These are phyloP conservation scores for Tetracladium setigerum DNA, from an alignment of 495 filamentous ascomycete species.

Conservation along the genomic window DNA sequence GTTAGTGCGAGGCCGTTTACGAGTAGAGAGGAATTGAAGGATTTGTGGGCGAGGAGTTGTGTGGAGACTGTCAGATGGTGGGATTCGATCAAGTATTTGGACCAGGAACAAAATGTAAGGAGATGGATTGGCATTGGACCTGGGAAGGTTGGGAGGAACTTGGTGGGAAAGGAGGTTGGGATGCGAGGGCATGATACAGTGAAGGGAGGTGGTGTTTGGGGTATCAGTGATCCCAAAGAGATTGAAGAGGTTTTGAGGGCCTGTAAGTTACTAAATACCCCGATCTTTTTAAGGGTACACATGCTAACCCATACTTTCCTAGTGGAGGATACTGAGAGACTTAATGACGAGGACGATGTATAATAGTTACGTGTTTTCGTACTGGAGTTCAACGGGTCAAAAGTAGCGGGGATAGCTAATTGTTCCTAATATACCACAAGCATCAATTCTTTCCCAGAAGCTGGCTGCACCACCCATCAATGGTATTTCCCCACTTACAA, in stretches of 20 bases:
- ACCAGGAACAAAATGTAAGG: conserved; percentile 74
- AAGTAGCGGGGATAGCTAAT: too few relatives aligned
- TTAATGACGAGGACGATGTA: too few relatives aligned
- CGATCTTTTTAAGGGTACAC: too few relatives aligned
- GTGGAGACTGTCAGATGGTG: conserved; percentile 92
- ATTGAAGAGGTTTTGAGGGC: conserved; percentile 66
- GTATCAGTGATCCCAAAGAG: conserved; percentile 76
- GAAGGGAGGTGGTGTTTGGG: conserved; percentile 89
- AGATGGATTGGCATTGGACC: conserved; percentile 93
- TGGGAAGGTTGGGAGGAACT: conserved; percentile 86
- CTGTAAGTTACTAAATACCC: not conserved
- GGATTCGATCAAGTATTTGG: conserved; percentile 83
- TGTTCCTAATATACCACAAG: too few relatives aligned
- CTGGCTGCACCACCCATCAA: too few relatives aligned
- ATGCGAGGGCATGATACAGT: conserved; percentile 68
- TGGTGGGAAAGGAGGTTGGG: conserved; percentile 93
- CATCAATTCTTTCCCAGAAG: too few relatives aligned
- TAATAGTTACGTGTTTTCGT: too few relatives aligned
- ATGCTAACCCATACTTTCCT: too few relatives aligned
- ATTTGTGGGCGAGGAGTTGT: conserved; percentile 66
- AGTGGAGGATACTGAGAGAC: too few relatives aligned
- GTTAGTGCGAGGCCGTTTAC: conserved; percentile 72
- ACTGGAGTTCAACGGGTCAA: too few relatives aligned
- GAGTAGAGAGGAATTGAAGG: conserved; percentile 62
- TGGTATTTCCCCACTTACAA: too few relatives aligned